These are phyloP conservation scores for Magnolia sinica DNA, from an alignment of 164 flowering plant species.

Conservation along the genomic window DNA sequence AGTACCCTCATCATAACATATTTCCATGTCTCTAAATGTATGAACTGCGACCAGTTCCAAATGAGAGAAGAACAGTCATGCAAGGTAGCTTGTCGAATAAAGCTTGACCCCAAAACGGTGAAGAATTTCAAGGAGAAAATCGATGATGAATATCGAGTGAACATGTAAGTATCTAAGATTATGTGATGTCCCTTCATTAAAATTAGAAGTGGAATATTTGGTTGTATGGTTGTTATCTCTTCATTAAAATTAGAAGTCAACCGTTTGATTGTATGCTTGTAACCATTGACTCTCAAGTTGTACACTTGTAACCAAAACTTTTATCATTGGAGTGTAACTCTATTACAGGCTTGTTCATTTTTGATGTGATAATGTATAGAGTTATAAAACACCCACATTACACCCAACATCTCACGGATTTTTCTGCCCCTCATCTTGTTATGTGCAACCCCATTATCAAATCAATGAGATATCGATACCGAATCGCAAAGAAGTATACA, in stretches of 20 bases:
- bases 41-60: constrained; percentile 31
- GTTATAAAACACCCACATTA: too few species aligned
- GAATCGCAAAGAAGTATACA: too few species aligned
- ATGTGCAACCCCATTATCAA: too few species aligned
- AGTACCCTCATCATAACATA: not conserved
- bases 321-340: not conserved
- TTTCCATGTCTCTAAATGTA: not conserved
- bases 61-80: constrained; percentile 55
- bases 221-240: not conserved
- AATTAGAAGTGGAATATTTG: not conserved
- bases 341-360: not conserved
- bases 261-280: not conserved
- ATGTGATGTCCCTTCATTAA: not conserved
- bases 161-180: constrained; percentile 37
- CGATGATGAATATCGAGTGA: constrained; percentile 57
- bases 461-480: too few species aligned
- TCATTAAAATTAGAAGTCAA: not conserved
- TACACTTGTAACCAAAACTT: too few species aligned
- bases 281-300: too few species aligned
- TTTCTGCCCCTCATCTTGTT: too few species aligned
- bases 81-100: constrained; percentile 43
- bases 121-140: constrained; percentile 61
- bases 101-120: constrained; percentile 44
- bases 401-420: too few species aligned
- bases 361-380: too few species aligned